Evolutionary conservation across 1,139 yeast genomes (phyloP), one percentile per base, ranked within the genome.

Genomic region (Starmera stellimalicola): DNA sequence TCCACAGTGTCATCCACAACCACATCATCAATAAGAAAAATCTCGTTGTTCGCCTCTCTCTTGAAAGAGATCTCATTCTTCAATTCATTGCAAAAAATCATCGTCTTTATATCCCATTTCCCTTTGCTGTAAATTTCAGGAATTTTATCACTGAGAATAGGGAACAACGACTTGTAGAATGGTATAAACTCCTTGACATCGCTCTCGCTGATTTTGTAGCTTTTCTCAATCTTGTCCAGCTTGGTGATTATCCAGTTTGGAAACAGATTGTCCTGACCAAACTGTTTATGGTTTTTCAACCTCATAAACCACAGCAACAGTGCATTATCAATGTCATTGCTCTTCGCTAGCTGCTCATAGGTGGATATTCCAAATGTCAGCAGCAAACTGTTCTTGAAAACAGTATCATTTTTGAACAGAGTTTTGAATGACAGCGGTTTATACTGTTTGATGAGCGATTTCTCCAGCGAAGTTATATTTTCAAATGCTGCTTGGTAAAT

Each of bases 101-200:
- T 62, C 39, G 65, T 69, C 36, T 71, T 69, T 6, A 78, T 68
- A 2, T 74, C 65, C 85, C 88, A 79, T 24, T 67, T 65, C 6
- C 87, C 88, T 30, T 53, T 56, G 17, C 58, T 62, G 46, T 65
- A 79, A 1, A 79, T 65, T 42, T 76, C 84, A 2, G 88, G 88
- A 4, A 76, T 71, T 23, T 68, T 65, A 28, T 60, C 50, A 11
- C 66, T 54, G 35, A 78, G 52, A 2, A 62, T 65, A 11, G 81
- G 78, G 35, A 78, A 69, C 30, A 78, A 58, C 1, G 68, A 61
- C 35, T 70, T 69, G 50, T 77, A 77, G 28, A 77, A 53, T 3
- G 65, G 67, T 43, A 66, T 57, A 50, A 65, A 76, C 38, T 74
- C 80, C 16, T 68, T 41, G 4, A 77, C 69, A 42, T 78, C 85